Base-by-base conservation (phyloP, 805 yeast species). In the Suhomyces pyralidae region DNA sequence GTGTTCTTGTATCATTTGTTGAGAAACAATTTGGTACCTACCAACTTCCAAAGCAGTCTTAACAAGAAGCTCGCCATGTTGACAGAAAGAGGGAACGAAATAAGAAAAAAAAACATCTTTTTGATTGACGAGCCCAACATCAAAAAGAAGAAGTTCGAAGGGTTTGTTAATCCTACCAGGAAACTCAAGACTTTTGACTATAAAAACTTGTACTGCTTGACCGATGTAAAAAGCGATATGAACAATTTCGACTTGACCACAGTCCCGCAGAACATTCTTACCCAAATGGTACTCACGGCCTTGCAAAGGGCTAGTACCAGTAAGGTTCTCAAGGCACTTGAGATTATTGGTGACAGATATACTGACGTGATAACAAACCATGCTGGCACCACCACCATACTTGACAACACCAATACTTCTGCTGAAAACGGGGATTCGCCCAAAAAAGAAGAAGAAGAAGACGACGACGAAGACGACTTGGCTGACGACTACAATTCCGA, bases 291-390 rank as follows among this genome's bases (percentile, higher is more conserved):
- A 14, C 72, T 81, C 51, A 80, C 81, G 1, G 90, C 96, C 0
- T 73, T 94, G 51, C 72, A 77, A 15, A 79, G 79, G 43, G 81
- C 82, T 0, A 80, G 81, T 47, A 70, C 78, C 0, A 73, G 73
- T 3, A 79, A 77, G 53, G 73, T 93, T 24, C 74, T 82, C 14
- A 80, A 82, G 50, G 96, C 90, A 1, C 70, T 91, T 53, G 81
- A 82, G n/a, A 82, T 89, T 40, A 81, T 90, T 5, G 76, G 83
- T 14, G 80, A 85, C 9, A 77, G 97, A 55, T 88, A 86, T 61
- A 69, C 77, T 9, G 80, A 79, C 61, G 73, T 59, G 66, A 61
- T 51, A n/a, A 26, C 14, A 7, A 25, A 45, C 17, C n/a, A 28
- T 8, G 12, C n/a, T 24, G 7, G 49, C n/a, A 46, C 7, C 14